phyloP scores from a whole-genome alignment of 2,329 filamentous ascomycete genomes.

The Fusarium gaditjirri region DNA sequence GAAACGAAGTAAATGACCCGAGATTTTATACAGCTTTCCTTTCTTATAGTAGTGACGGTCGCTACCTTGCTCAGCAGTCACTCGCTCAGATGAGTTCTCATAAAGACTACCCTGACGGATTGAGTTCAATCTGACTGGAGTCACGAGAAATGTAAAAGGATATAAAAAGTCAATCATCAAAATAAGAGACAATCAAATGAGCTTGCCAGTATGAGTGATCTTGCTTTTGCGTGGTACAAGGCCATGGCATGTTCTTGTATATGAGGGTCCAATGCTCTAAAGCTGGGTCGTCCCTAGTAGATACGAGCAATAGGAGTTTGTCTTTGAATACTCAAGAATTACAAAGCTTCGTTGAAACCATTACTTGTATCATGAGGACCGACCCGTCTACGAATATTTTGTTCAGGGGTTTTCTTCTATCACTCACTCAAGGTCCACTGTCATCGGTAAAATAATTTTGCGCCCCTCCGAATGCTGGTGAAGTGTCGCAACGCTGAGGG shows the following conservation, averaged over 20 bases:
- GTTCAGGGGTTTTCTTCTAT: neutral
- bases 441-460: slow-evolving; percentile 35
- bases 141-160: slow-evolving; percentile 16
- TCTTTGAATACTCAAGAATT: neutral
- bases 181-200: slow-evolving; percentile 2
- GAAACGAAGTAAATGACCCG: slow-evolving; percentile 45
- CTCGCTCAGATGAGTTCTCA: slow-evolving; percentile 36
- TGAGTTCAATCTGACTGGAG: slow-evolving; percentile 17
- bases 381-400: neutral
- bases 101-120: slow-evolving; percentile 4
- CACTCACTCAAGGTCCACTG: neutral
- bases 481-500: slow-evolving; percentile 27
- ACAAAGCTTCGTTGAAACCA: too few species aligned
- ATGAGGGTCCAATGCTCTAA: neutral
- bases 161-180: slow-evolving; percentile 22
- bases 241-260: neutral
- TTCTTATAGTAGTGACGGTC: slow-evolving; percentile 35
- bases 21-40: slow-evolving; percentile 34
- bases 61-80: slow-evolving; percentile 34
- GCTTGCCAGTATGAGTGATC: neutral
- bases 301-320: neutral
- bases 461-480: slow-evolving; percentile 3
- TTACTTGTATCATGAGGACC: too few species aligned
- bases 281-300: neutral
- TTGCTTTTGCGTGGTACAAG: neutral